Conservation (phyloP, 495 filamentous ascomycete genomes). For the Pseudoneurospora amorphoporcata region DNA sequence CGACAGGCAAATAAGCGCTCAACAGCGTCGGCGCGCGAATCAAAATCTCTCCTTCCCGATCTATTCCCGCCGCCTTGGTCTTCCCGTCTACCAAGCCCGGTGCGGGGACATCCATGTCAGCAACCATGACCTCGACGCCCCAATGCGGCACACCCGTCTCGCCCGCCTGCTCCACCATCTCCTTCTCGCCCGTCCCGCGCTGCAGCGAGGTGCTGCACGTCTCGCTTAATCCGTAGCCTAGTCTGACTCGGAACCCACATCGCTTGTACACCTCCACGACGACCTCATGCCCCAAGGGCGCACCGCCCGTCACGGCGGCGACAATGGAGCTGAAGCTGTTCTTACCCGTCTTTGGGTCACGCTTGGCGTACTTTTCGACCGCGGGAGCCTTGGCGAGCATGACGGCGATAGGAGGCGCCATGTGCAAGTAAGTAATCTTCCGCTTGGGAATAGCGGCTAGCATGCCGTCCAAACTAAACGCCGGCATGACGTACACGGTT, state of each 20-base stretch:
- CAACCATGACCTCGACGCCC: constrained; percentile 46
- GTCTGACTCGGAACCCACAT: constrained; percentile 57
- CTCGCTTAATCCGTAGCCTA: constrained; percentile 64
- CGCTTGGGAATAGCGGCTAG: constrained; percentile 42
- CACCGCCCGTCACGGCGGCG: constrained; percentile 40
- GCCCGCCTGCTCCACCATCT: constrained; percentile 47
- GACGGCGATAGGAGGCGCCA: constrained; percentile 63
- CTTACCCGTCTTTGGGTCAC: constrained; percentile 32
- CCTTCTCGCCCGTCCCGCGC: constrained; percentile 39
- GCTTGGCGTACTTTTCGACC: constrained; percentile 47
- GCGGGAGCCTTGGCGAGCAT: constrained; percentile 53
- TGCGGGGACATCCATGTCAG: constrained; percentile 26
- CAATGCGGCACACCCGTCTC: constrained; percentile 49
- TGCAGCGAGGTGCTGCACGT: constrained; percentile 54
- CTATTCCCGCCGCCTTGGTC: constrained; percentile 36
- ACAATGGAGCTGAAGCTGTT: constrained; percentile 15
- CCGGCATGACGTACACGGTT: constrained; percentile 48
- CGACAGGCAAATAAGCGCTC: constrained; percentile 41
- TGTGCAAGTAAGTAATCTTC: constrained; percentile 47
- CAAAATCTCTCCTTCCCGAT: constrained; percentile 51
- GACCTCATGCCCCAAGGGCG: constrained; percentile 55
- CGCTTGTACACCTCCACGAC: constrained; percentile 49
- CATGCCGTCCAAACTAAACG: constrained; percentile 48
- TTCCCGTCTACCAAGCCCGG: constrained; percentile 1
- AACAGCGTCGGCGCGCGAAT: constrained; percentile 46